These are phyloP conservation scores for Monosporozyma unispora DNA, from an alignment of 805 yeast species.

Conservation along the genomic window DNA sequence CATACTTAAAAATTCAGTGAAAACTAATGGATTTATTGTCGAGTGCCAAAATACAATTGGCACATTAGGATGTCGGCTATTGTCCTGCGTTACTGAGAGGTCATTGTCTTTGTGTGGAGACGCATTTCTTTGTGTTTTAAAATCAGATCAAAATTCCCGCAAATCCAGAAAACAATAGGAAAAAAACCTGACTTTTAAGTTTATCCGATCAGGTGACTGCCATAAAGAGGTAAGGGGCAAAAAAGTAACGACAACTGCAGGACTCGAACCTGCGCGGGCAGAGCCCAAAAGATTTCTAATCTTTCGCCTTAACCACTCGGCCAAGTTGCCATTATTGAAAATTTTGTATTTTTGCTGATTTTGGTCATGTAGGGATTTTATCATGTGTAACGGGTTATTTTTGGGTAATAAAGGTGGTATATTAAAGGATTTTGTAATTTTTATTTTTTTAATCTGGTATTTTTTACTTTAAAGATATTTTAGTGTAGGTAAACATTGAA, in stretches of 20 bases:
- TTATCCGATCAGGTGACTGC: neutral
- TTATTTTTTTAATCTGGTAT: too few relatives aligned
- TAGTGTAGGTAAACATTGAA: too few relatives aligned
- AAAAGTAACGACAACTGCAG: slow-evolving; percentile 57
- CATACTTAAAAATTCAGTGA: too few relatives aligned
- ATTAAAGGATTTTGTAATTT: too few relatives aligned
- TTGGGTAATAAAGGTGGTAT: too few relatives aligned
- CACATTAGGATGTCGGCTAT: too few relatives aligned
- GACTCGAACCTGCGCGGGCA: slow-evolving; percentile 60
- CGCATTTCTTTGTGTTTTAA: neutral
- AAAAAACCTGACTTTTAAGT: too few relatives aligned
- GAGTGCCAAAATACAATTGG: too few relatives aligned
- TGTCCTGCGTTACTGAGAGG: too few relatives aligned
- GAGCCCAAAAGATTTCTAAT: slow-evolving; percentile 49
- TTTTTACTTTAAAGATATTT: too few relatives aligned
- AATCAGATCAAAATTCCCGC: slow-evolving; percentile 1
- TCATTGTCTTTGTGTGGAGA: neutral
- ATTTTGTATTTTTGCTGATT: neutral
- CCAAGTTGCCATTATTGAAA: slow-evolving; percentile 35
- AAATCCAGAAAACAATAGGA: neutral
- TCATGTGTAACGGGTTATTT: neutral
- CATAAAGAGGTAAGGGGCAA: slow-evolving; percentile 5
- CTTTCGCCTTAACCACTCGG: slow-evolving; percentile 62
- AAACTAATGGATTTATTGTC: too few relatives aligned
- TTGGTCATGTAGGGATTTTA: neutral